phyloP scores from a whole-genome alignment of 2,329 filamentous ascomycete genomes.

The Alternaria gaisen region DNA sequence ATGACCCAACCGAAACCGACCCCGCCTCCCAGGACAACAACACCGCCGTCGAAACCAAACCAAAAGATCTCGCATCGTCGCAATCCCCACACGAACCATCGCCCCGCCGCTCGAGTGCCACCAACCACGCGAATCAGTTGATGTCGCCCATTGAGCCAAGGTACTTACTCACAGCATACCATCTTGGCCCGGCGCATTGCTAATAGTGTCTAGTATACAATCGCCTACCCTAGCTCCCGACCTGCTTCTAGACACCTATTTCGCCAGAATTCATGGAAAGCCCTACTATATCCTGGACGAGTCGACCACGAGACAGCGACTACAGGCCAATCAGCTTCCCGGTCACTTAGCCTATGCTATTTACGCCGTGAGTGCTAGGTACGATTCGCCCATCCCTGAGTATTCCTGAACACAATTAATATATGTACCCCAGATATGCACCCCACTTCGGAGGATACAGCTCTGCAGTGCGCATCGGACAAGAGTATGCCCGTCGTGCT shows the following conservation, averaged over 20 bases:
- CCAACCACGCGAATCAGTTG: slow-evolving; percentile 42
- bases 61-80: slow-evolving; percentile 28
- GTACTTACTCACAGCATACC: slow-evolving; percentile 28
- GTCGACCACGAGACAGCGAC: slow-evolving; percentile 73
- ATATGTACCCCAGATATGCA: slow-evolving; percentile 66
- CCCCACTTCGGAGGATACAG: slow-evolving; percentile 72
- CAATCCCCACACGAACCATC: slow-evolving; percentile 36
- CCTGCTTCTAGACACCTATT: slow-evolving; percentile 78
- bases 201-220: slow-evolving; percentile 39
- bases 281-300: slow-evolving; percentile 86
- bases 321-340: slow-evolving; percentile 73
- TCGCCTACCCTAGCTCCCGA: slow-evolving; percentile 65
- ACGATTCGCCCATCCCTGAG: slow-evolving; percentile 45
- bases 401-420: slow-evolving; percentile 59
- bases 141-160: slow-evolving; percentile 52
- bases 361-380: slow-evolving; percentile 58
- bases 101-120: slow-evolving; percentile 31
- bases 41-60: slow-evolving; percentile 32
- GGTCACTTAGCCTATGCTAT: slow-evolving; percentile 62
- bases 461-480: slow-evolving; percentile 71
- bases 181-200: slow-evolving; percentile 19
- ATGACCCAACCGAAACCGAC: slow-evolving; percentile 45
- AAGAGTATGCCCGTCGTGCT: slow-evolving; percentile 76
- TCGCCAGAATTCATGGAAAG: slow-evolving; percentile 79
- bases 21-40: slow-evolving; percentile 25